Evolutionary conservation across 2,329 filamentous ascomycete species (phyloP), one percentile per base, ranked within the genome.

Genomic region (Apiospora aurea): DNA sequence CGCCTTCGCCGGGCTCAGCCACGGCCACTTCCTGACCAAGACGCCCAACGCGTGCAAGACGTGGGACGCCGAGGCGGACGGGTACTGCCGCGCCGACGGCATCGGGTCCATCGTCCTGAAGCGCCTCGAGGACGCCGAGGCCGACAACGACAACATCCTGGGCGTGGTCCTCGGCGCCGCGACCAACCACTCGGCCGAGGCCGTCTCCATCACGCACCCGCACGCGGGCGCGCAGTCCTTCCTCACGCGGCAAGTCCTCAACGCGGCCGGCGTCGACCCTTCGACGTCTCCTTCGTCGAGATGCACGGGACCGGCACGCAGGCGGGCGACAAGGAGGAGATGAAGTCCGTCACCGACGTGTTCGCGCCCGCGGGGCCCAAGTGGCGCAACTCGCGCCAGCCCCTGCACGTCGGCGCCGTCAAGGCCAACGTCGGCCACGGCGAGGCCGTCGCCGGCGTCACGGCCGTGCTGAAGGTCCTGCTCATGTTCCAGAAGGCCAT

Each of bases 301-400:
- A 88, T 92, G 85, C 91, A 93, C 78, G 91, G 91, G 8, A 93
- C 91, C 4, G 91, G 91, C 57, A 93, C 91, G 0, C 90, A 93
- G 77, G 92, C 90, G 46, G 92, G 92, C 71, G 92, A 94, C 77
- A 86, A 86, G 2, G 26, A 88, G 88, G 91, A 93, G 79, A 90
- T 91, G 85, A 85, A 86, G 2, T 90, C 88, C 0, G 88, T 93
- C 66, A 84, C 85, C 29, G 85, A 88, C 49, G 84, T 88, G 8
- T 92, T 92, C 75, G 89, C 88, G 64, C 86, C 86, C 16, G 61
- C 26, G 21, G 26, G 61, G 34, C 61, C 61, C 13, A 67, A 41
- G 21, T 26, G 26, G 61, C 81, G 83, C 53, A 76, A 75, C 24
- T 69, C 76, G 10, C 78, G 83, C 16, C 77, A 84, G 38, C 81